phyloP scores from a whole-genome alignment of 2,329 filamentous ascomycete species.

The Monilinia fructicola region DNA sequence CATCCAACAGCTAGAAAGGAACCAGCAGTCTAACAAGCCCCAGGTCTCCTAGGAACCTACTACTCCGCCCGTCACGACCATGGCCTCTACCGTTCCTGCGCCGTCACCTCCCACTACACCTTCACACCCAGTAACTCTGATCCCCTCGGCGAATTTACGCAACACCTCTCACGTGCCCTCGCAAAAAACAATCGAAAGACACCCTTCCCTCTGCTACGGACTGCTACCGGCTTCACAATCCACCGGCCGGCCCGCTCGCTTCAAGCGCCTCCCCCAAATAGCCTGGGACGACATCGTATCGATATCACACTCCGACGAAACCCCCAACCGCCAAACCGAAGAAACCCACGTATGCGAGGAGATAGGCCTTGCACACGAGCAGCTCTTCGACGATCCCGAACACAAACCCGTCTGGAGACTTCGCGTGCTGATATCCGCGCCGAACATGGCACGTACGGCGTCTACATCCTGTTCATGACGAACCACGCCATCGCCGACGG shows the following conservation, averaged over 20 bases:
- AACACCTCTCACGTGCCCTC: not conserved
- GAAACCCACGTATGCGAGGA: not conserved
- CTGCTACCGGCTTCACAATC: not conserved
- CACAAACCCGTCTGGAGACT: constrained; percentile 32
- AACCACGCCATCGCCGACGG: constrained; percentile 34
- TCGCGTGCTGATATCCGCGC: constrained; percentile 21
- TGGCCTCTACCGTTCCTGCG: constrained; percentile 14
- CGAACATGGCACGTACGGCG: constrained; percentile 1
- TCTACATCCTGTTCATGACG: constrained; percentile 30
- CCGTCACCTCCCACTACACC: constrained; percentile 3
- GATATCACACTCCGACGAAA: not conserved
- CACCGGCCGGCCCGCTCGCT: not conserved
- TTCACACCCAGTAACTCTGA: not conserved
- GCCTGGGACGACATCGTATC: constrained; percentile 10
- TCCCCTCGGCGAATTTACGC: not conserved
- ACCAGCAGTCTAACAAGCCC: not conserved
- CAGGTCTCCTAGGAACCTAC: constrained; percentile 10
- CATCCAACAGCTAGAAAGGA: not conserved
- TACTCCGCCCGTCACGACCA: constrained; percentile 3
- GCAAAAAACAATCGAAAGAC: not conserved
- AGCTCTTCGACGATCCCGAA: constrained; percentile 27
- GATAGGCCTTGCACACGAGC: constrained; percentile 29
- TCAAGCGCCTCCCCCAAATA: not conserved
- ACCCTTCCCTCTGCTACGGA: constrained; percentile 4
- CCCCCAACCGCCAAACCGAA: not conserved